A percentile compares a stretch with the other conserved stretches of the same genome.
These are phyloP conservation scores for Neurospora hispaniola DNA, from an alignment of 495 filamentous ascomycete genomes.

Conservation along the genomic window DNA sequence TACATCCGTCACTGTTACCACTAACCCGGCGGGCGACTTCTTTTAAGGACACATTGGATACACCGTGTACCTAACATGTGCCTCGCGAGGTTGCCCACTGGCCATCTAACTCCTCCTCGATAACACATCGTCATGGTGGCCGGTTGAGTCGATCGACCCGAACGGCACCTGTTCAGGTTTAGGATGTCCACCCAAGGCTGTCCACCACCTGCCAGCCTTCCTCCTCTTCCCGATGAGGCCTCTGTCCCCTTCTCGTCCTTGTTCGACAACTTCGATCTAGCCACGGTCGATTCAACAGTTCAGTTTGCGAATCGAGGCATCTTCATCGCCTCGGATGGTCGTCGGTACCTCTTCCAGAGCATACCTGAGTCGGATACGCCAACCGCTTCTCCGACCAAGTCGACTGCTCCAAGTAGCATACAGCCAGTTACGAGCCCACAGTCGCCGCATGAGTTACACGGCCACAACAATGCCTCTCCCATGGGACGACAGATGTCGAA, in stretches of 20 bases:
- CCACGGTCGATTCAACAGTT: conserved; percentile 19
- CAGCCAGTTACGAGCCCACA: neutral
- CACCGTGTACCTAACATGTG: neutral
- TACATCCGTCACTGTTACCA: neutral
- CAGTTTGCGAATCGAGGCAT: conserved; percentile 22
- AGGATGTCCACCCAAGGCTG: conserved; percentile 22
- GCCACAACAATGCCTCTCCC: conserved; percentile 3
- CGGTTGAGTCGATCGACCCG: conserved; percentile 20
- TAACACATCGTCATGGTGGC: conserved; percentile 15
- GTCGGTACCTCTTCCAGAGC: conserved; percentile 21
- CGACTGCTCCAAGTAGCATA: neutral
- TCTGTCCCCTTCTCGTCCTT: conserved; percentile 22
- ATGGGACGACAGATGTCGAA: conserved; percentile 16
- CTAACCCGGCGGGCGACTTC: neutral
- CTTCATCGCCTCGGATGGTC: conserved; percentile 19
- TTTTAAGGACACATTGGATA: neutral
- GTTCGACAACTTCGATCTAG: conserved; percentile 21
- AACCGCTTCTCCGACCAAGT: neutral
- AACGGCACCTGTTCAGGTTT: conserved; percentile 13
- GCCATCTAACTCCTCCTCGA: neutral
- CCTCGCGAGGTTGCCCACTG: neutral
- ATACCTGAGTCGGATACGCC: conserved; percentile 10
- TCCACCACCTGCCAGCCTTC: conserved; percentile 14
- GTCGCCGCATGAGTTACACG: conserved; percentile 1
- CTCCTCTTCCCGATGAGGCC: conserved; percentile 16